Percentiles rank a stretch among this genome's conserved stretches.
Evolutionary conservation across 768 basidiomycete genomes (phyloP).

Genomic region (Lyophyllum semitale): DNA sequence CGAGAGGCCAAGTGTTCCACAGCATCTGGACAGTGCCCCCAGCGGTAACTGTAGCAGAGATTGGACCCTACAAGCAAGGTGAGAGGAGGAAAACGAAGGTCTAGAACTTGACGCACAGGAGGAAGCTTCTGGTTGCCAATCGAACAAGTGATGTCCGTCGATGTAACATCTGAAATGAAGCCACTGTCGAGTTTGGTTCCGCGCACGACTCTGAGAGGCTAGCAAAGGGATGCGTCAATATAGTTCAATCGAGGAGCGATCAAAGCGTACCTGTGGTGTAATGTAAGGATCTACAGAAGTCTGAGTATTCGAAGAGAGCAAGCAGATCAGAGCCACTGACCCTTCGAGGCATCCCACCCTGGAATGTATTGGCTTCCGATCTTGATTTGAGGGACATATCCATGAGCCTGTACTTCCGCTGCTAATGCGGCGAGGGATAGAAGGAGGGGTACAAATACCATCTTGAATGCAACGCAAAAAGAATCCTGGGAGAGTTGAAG

Average conservation of each 20-base stretch:
- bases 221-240: neutral
- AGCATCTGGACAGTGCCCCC: constrained; percentile 33
- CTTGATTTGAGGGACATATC: constrained; percentile 17
- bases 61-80: no score
- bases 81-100: neutral
- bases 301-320: neutral
- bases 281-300: constrained; percentile 1
- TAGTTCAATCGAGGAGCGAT: neutral
- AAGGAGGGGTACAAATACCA: constrained; percentile 8
- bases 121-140: constrained; percentile 38
- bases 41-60: constrained; percentile 35
- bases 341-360: constrained; percentile 9
- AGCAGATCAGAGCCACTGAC: neutral
- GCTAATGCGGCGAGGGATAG: constrained; percentile 1
- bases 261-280: neutral
- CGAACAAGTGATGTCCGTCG: constrained; percentile 37
- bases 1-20: constrained; percentile 43
- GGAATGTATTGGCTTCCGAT: constrained; percentile 14
- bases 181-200: constrained; percentile 38
- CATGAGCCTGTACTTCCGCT: constrained; percentile 10
- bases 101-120: constrained; percentile 20
- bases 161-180: constrained; percentile 30
- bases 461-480: neutral
- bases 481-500: neutral
- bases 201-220: constrained; percentile 37